phyloP scores from a whole-genome alignment of 2,329 filamentous ascomycete species.

The Pseudogymnoascus sp. region DNA sequence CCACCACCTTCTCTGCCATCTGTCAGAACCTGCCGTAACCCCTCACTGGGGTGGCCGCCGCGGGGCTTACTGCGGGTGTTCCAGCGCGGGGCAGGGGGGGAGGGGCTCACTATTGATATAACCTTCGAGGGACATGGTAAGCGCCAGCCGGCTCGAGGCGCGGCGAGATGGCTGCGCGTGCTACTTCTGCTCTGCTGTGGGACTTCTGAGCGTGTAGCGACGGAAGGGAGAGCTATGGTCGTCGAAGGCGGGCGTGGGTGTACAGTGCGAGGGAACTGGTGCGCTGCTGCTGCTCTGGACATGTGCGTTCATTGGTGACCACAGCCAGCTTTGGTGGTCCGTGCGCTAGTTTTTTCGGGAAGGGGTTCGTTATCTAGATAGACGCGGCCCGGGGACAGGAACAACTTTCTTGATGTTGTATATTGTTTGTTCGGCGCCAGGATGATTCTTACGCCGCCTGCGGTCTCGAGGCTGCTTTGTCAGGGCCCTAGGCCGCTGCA shows the following conservation, averaged over 20 bases:
- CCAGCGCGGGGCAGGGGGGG: conserved; percentile 1
- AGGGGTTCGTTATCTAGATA: neutral
- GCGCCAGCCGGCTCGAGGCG: conserved; percentile 17
- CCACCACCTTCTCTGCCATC: conserved; percentile 73
- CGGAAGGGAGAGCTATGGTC: neutral
- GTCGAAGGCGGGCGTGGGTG: neutral
- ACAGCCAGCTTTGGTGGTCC: neutral
- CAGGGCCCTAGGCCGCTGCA: neutral
- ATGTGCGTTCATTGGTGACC: conserved; percentile 6
- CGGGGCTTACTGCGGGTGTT: conserved; percentile 13
- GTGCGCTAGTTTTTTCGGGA: conserved; percentile 1
- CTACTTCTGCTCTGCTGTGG: neutral
- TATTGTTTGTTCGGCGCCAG: neutral
- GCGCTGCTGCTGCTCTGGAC: neutral
- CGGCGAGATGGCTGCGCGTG: conserved; percentile 17
- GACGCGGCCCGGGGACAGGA: neutral
- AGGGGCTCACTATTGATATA: conserved; percentile 46
- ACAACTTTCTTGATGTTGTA: neutral
- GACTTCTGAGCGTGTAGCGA: neutral
- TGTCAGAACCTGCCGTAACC: conserved; percentile 32
- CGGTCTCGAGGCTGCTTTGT: neutral
- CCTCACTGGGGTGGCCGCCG: neutral
- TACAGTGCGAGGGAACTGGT: neutral
- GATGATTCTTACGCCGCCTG: neutral
- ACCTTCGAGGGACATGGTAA: conserved; percentile 43